phyloP scores from a whole-genome alignment of 257 asterid species.

The Euphrasia confusa region DNA sequence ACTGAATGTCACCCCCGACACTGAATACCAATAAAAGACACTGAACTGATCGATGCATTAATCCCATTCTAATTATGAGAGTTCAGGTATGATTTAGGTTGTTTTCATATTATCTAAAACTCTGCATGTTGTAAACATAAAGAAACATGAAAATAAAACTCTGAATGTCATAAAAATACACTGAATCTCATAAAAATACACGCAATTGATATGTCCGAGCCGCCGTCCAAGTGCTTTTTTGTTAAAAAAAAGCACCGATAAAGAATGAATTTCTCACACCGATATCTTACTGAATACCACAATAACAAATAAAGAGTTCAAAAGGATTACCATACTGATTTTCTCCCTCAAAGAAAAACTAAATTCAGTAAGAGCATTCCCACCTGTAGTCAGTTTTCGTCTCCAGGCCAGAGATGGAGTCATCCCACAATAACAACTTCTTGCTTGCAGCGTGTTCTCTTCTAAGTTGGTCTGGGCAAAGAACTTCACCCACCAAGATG shows the following conservation, averaged over 20 bases:
- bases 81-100: neutral
- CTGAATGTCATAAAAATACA: too few relatives aligned
- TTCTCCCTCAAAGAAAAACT: slow-evolving; percentile 57
- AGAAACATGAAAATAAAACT: slow-evolving; percentile 3
- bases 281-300: neutral
- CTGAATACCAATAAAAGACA: too few relatives aligned
- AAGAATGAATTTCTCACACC: neutral
- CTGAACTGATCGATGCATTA: too few relatives aligned
- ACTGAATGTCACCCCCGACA: too few relatives aligned
- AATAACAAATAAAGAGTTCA: slow-evolving; percentile 13
- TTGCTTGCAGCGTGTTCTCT: slow-evolving; percentile 62
- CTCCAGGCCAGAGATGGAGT: slow-evolving; percentile 86
- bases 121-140: neutral
- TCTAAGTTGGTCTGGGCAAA: slow-evolving; percentile 64
- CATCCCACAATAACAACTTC: slow-evolving; percentile 57
- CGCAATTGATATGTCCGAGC: too few relatives aligned
- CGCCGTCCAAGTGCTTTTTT: too few relatives aligned
- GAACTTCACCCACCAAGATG: slow-evolving; percentile 84
- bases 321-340: slow-evolving; percentile 55
- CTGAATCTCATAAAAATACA: too few relatives aligned
- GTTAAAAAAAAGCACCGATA: too few relatives aligned
- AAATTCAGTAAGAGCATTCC: slow-evolving; percentile 56
- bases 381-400: slow-evolving; percentile 53
- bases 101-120: slow-evolving; percentile 4
- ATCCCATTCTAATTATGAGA: slow-evolving; percentile 3